Evolutionary conservation across 106 monocot genomes (phyloP).

Genomic region (Acanthochlamys bracteata): DNA sequence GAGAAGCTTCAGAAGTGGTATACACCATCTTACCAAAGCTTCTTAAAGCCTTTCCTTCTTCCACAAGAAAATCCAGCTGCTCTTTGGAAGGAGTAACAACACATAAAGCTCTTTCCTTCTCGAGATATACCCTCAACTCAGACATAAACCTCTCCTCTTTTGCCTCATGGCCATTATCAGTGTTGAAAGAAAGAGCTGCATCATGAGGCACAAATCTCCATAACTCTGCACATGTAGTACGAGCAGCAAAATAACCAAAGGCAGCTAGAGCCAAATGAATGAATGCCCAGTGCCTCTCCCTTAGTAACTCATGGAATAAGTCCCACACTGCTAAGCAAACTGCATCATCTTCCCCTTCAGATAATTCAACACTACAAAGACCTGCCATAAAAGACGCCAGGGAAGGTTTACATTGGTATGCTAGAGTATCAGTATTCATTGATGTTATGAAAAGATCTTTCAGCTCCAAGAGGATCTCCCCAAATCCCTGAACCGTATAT

Average conservation of each 20-base stretch:
- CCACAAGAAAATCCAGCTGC: slow-evolving; percentile 34
- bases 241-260: slow-evolving; percentile 79
- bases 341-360: slow-evolving; percentile 33
- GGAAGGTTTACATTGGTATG: slow-evolving; percentile 46
- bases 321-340: slow-evolving; percentile 44
- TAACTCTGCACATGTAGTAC: slow-evolving; percentile 66
- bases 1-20: slow-evolving; percentile 10
- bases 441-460: slow-evolving; percentile 27
- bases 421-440: slow-evolving; percentile 13
- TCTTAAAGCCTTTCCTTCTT: slow-evolving; percentile 51
- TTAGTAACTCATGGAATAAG: slow-evolving; percentile 65
- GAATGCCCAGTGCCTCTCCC: slow-evolving; percentile 80
- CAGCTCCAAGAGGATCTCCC: slow-evolving; percentile 48
- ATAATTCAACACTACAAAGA: slow-evolving; percentile 54
- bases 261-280: slow-evolving; percentile 58
- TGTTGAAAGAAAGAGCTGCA: slow-evolving; percentile 86
- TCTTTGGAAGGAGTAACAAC: slow-evolving; percentile 24
- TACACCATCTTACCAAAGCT: slow-evolving; percentile 8
- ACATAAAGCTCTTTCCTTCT: slow-evolving; percentile 49
- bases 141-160: slow-evolving; percentile 72
- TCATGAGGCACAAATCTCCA: slow-evolving; percentile 84
- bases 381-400: slow-evolving; percentile 68
- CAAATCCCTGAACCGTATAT: slow-evolving; percentile 39
- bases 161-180: slow-evolving; percentile 39
- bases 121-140: slow-evolving; percentile 68